Base-by-base conservation (phyloP, 1,284 basidiomycete species). In the Dichomitus squalens region DNA sequence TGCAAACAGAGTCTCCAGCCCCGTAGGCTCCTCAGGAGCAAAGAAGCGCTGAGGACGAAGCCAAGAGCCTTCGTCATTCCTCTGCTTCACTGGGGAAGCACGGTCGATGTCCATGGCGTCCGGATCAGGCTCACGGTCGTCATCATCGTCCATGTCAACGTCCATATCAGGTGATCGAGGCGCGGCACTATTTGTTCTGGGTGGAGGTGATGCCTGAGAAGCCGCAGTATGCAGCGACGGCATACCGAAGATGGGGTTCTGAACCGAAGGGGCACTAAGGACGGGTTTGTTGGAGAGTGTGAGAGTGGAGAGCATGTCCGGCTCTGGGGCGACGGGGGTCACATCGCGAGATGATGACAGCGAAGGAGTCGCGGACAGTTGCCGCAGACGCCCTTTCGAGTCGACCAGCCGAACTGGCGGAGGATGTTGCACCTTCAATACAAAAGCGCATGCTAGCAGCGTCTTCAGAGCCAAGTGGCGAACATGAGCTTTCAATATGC, bases 11-110 rank as follows among this genome's bases (percentile, higher is more conserved):
- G 77, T 76, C 71, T 93, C 90, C 3, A 93, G 76, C 3, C 90
- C 91, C 0, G 90, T 92, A 2, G 89, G 87, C 62, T 85, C 80
- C 66, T 91, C 88, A 0, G 88, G 87, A 12, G 86, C 81, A 62
- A 90, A 90, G 68, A 90, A 90, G n/a, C 79, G 79, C 65, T 88
- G 87, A 2, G 85, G 86, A 3, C 83, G 81, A 44, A 89, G 64
- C 82, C 80, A 86, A 34, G 74, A 71, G 12, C 75, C 77, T 53
- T 79, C 75, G 43, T 80, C 77, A 16, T 58, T 52, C 23, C 57
- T 52, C 59, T 6, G 29, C 29, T 75, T 70, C 1, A 82, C 82
- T 0, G 90, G 88, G 18, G 79, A 79, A 7, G 54, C 48, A 0
- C 52, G 52, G 41, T 63, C 61, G 87, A 88, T 90, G 68, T 92